These are phyloP conservation scores for Zygoascus ofunaensis DNA, from an alignment of 805 yeast genomes.

Conservation along the genomic window DNA sequence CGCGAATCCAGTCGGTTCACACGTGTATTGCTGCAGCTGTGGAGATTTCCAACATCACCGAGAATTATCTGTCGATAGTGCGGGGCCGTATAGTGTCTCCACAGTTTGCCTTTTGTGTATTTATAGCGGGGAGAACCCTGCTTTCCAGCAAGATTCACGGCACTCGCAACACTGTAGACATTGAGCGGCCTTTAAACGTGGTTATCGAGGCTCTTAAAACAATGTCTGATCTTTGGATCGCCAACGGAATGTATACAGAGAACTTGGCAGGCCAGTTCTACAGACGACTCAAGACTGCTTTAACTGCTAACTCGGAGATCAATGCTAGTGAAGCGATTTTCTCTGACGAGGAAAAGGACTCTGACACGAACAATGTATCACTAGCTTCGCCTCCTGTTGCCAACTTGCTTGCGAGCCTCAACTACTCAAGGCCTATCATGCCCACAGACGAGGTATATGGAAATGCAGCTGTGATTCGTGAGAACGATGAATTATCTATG, in stretches of 20 bases:
- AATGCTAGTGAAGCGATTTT: slow-evolving; percentile 8
- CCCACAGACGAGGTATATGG: not conserved
- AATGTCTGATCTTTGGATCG: slow-evolving; percentile 12
- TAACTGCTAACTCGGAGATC: slow-evolving; percentile 6
- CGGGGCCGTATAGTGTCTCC: slow-evolving; percentile 8
- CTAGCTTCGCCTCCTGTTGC: slow-evolving; percentile 10
- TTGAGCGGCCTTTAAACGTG: slow-evolving; percentile 4
- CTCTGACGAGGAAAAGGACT: slow-evolving; percentile 6
- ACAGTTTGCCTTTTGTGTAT: slow-evolving; percentile 13
- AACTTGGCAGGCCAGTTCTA: slow-evolving; percentile 15
- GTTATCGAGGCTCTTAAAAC: slow-evolving; percentile 9
- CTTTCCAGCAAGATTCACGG: slow-evolving; percentile 6
- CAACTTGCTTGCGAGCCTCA: not conserved
- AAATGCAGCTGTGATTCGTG: not conserved
- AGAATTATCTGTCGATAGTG: slow-evolving; percentile 8
- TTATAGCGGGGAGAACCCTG: slow-evolving; percentile 13
- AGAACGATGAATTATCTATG: not conserved
- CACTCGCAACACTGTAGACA: not conserved
- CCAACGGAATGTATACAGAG: slow-evolving; percentile 3
- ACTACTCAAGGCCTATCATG: not conserved
- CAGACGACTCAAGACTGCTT: slow-evolving; percentile 8
- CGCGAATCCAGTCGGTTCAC: slow-evolving; percentile 7
- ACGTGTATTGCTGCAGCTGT: slow-evolving; percentile 14
- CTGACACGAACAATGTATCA: slow-evolving; percentile 3
- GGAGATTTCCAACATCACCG: slow-evolving; percentile 12